A percentile compares a stretch with the other conserved stretches of the same genome.
phyloP scores from a whole-genome alignment of 768 basidiomycete species.

The Mycena capillaripes region DNA sequence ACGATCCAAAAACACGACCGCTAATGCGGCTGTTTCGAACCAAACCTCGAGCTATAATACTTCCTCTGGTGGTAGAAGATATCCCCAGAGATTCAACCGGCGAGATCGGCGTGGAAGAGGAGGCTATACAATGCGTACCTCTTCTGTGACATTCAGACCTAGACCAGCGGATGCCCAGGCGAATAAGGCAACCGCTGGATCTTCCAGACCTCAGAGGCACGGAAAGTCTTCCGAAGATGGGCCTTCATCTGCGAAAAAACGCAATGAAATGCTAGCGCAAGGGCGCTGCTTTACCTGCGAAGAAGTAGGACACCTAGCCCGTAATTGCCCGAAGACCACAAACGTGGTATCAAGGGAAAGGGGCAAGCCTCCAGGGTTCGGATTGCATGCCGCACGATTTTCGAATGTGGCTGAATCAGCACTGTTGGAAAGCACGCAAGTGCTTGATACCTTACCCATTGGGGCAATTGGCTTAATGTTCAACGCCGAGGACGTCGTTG shows the following conservation, averaged over 20 bases:
- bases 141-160: not conserved
- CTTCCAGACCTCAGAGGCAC: not conserved
- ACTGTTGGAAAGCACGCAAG: not conserved
- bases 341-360: not conserved
- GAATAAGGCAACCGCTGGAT: not conserved
- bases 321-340: not conserved
- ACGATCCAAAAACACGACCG: not conserved
- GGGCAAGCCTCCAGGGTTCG: conserved; percentile 3
- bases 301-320: not conserved
- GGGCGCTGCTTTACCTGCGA: conserved; percentile 1
- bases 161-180: not conserved
- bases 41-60: not conserved
- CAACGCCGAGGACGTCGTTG: not conserved
- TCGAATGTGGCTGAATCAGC: not conserved
- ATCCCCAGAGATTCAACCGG: not conserved
- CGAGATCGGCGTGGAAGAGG: not conserved
- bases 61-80: not conserved
- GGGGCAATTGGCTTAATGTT: not conserved
- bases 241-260: not conserved
- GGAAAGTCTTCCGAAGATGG: not conserved
- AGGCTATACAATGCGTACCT: not conserved
- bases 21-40: not conserved
- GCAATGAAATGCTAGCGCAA: conserved; percentile 6
- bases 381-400: not conserved
- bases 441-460: not conserved